phyloP scores from a whole-genome alignment of 1,284 basidiomycete genomes.

The Sporisorium exsertum region DNA sequence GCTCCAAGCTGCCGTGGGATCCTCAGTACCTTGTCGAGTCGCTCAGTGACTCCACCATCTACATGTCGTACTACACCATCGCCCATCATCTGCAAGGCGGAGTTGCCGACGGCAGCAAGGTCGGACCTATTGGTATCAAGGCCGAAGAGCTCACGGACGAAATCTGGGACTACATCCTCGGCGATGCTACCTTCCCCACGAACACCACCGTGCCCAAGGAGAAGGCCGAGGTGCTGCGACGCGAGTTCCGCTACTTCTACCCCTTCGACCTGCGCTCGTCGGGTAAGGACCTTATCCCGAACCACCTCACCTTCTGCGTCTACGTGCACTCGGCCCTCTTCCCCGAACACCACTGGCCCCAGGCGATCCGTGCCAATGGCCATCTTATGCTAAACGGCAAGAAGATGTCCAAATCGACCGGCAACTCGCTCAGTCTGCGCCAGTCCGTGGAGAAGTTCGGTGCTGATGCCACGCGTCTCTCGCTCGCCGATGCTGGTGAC shows the following conservation, averaged over 20 bases:
- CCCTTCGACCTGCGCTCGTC: conserved; percentile 98
- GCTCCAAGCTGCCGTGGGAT: conserved; percentile 97
- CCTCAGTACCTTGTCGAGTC: conserved; percentile 96
- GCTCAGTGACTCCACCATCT: conserved; percentile 96
- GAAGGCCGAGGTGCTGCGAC: conserved; percentile 85
- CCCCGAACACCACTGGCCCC: conserved; percentile 92
- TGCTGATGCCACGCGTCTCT: conserved; percentile 90
- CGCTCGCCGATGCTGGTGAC: conserved; percentile 95
- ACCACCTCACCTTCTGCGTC: conserved; percentile 93
- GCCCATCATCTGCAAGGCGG: conserved; percentile 74
- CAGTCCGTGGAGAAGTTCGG: conserved; percentile 77
- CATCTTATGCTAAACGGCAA: conserved; percentile 98
- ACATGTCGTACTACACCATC: conserved; percentile 98
- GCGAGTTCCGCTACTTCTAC: conserved; percentile 97
- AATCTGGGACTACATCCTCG: conserved; percentile 94
- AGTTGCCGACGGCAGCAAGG: conserved; percentile 80
- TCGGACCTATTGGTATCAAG: conserved; percentile 86
- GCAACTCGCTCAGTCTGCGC: conserved; percentile 70
- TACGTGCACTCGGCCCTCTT: conserved; percentile 96
- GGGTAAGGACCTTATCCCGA: conserved; percentile 97
- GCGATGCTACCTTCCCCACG: conserved; percentile 80
- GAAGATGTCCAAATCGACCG: conserved; percentile 99
- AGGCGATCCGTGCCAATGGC: conserved; percentile 92
- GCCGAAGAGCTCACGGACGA: conserved; percentile 96
- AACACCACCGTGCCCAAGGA: conserved; percentile 77